phyloP scores from a whole-genome alignment of 2,329 filamentous ascomycete genomes.

The Penicillium sp. region DNA sequence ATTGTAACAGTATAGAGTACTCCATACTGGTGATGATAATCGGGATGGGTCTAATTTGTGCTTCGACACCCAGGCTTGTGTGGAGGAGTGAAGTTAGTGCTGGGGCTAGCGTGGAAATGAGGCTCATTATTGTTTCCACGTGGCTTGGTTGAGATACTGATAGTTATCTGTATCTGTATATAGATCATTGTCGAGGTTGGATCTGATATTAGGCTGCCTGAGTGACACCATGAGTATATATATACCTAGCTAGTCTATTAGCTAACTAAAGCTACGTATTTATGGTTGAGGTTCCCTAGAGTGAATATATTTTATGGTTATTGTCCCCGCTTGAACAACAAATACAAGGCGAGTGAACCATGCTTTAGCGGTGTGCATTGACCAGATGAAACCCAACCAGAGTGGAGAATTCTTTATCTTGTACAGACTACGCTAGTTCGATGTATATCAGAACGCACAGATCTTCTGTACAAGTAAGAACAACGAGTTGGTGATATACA shows the following conservation, averaged over 20 bases:
- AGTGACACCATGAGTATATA: too few relatives aligned
- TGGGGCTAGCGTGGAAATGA: not conserved
- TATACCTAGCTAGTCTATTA: not conserved
- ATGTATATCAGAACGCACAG: not conserved
- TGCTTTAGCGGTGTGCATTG: not conserved
- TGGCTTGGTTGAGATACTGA: not conserved
- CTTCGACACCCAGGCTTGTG: too few relatives aligned
- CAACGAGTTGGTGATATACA: not conserved
- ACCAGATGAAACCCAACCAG: not conserved
- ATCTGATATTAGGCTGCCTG: not conserved
- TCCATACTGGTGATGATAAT: not conserved
- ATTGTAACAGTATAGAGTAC: too few relatives aligned
- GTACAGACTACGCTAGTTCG: not conserved
- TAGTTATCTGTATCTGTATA: not conserved
- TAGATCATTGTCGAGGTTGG: not conserved
- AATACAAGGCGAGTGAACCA: not conserved
- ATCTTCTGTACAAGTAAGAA: not conserved
- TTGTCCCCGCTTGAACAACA: not conserved
- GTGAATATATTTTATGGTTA: not conserved
- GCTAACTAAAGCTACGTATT: too few relatives aligned
- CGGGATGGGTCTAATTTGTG: not conserved
- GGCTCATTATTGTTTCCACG: not conserved
- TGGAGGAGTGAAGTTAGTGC: not conserved
- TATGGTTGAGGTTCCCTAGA: too few relatives aligned
- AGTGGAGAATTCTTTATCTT: not conserved